Evolutionary conservation across 371 early-diverging fungal species (phyloP).

Genomic region (Actinomortierella ambigua): DNA sequence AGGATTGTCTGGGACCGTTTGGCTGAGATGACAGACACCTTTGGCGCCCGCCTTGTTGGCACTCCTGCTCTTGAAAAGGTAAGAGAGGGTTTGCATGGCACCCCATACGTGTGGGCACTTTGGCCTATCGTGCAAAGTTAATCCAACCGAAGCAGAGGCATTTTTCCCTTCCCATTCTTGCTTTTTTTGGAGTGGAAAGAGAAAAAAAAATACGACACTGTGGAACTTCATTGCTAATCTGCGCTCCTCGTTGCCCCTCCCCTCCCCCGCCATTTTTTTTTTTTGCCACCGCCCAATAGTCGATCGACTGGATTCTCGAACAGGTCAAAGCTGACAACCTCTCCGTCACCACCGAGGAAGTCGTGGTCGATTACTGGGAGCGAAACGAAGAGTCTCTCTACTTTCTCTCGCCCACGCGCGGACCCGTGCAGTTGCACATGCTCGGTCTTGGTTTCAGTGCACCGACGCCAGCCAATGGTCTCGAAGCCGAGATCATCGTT

Average conservation of each 20-base stretch:
- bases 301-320: conserved; percentile 56
- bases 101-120: no score
- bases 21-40: conserved; percentile 66
- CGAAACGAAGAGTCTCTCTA: conserved; percentile 54
- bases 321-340: conserved; percentile 48
- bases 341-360: conserved; percentile 55
- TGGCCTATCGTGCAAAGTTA: no score
- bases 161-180: no score
- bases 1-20: conserved; percentile 61
- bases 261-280: neutral
- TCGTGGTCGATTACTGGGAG: conserved; percentile 53
- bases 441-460: conserved; percentile 60
- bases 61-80: conserved; percentile 51
- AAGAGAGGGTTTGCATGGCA: no score
- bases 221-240: no score
- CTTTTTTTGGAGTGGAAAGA: no score
- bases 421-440: conserved; percentile 49
- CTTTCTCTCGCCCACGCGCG: conserved; percentile 54
- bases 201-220: no score
- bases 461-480: conserved; percentile 49
- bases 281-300: conserved; percentile 14
- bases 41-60: conserved; percentile 57
- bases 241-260: no score
- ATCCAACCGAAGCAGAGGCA: no score
- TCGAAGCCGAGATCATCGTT: conserved; percentile 54